Evolutionary conservation across 176 grass and related monocot species (phyloP).

Genomic region (Triticum dicoccoides): DNA sequence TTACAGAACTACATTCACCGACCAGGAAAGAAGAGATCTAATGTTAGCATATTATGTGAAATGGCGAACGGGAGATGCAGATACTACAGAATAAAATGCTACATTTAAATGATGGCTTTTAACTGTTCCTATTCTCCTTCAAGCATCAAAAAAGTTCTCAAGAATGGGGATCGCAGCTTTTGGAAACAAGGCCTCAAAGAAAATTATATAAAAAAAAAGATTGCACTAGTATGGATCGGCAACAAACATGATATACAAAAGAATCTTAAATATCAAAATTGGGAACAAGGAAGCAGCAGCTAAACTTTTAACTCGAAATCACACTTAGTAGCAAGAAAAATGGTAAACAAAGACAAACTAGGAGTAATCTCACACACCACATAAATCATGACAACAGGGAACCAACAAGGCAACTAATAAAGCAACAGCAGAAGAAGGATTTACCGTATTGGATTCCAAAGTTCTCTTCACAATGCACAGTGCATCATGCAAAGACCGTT

Average conservation of each 20-base stretch:
- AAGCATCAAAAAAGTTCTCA: neutral
- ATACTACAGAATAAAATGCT: neutral
- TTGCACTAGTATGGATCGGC: neutral
- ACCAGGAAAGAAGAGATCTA: neutral
- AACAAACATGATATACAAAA: neutral
- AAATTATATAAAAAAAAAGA: neutral
- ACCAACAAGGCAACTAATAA: neutral
- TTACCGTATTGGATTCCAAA: conserved; percentile 78
- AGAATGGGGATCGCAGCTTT: neutral
- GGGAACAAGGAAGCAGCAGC: neutral
- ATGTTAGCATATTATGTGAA: neutral
- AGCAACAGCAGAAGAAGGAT: neutral
- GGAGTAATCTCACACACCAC: neutral
- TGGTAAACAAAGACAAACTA: neutral
- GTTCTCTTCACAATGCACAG: conserved; percentile 94
- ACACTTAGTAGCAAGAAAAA: neutral
- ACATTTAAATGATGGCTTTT: neutral
- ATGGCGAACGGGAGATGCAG: neutral
- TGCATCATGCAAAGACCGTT: conserved; percentile 82
- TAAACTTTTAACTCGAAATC: neutral
- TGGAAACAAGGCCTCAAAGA: neutral
- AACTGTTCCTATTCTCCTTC: neutral
- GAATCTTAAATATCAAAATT: neutral
- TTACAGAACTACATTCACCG: neutral
- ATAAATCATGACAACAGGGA: neutral